These are phyloP conservation scores for Turritis glabra DNA, from an alignment of 345 rosid species.

Conservation along the genomic window DNA sequence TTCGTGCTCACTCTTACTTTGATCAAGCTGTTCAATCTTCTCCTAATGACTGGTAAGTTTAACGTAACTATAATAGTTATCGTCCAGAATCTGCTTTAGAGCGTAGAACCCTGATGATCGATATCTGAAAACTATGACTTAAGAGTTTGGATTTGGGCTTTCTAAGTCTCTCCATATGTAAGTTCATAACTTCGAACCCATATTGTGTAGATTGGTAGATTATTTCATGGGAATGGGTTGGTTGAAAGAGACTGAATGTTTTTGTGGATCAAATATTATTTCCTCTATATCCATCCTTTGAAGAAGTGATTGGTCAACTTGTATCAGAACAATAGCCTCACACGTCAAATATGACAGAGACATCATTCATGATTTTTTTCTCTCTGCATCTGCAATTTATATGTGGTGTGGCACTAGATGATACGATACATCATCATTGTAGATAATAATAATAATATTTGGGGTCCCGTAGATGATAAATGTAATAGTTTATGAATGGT, in stretches of 20 bases:
- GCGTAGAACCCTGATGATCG: background rate
- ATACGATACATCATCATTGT: background rate
- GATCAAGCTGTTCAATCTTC: constrained; percentile 66
- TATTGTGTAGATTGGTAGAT: constrained; percentile 2
- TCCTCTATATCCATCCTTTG: constrained; percentile 28
- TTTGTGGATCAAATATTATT: constrained; percentile 32
- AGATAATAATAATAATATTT: background rate
- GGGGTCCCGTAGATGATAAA: background rate
- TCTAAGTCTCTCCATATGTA: background rate
- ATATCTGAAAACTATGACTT: background rate
- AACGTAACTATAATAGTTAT: background rate
- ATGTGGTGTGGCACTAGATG: constrained; percentile 8
- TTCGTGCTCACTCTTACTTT: constrained; percentile 60
- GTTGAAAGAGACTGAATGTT: constrained; percentile 8
- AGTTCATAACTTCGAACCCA: background rate
- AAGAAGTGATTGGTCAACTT: constrained; percentile 32
- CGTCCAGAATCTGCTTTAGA: background rate
- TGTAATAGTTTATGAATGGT: background rate
- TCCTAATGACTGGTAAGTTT: constrained; percentile 60
- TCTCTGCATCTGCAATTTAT: background rate
- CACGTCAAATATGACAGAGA: constrained; percentile 22
- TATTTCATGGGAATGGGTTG: background rate
- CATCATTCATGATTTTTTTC: background rate
- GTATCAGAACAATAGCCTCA: constrained; percentile 7
- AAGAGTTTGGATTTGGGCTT: background rate